Evolutionary conservation across 2,329 filamentous ascomycete species (phyloP).

Genomic region (Paecilomyces niveus): DNA sequence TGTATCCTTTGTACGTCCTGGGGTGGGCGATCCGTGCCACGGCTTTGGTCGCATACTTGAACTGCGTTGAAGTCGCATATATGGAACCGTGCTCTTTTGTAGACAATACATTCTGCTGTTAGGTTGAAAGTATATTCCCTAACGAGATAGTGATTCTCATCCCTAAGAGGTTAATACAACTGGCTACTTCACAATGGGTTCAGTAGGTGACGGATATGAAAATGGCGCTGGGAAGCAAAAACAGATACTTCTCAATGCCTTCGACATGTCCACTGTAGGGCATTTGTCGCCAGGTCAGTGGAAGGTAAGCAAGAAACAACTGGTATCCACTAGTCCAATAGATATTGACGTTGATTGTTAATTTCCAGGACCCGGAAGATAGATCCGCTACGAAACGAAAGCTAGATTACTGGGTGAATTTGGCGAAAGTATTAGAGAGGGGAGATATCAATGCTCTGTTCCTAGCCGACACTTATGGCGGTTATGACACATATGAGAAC

Average conservation of each 20-base stretch:
- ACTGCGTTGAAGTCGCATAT: not conserved
- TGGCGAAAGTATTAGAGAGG: constrained; percentile 55
- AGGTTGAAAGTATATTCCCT: not conserved
- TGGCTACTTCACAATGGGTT: not conserved
- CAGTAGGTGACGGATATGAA: not conserved
- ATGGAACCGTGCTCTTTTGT: not conserved
- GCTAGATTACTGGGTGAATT: constrained; percentile 57
- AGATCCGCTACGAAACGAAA: constrained; percentile 54
- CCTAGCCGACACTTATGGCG: constrained; percentile 59
- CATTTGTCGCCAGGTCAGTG: constrained; percentile 61
- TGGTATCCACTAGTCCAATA: not conserved
- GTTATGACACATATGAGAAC: constrained; percentile 56
- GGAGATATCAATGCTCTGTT: constrained; percentile 60
- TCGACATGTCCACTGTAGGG: constrained; percentile 59
- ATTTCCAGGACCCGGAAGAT: constrained; percentile 51
- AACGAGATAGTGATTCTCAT: not conserved
- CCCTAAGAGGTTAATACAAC: not conserved
- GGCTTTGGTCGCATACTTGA: not conserved
- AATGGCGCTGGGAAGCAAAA: constrained; percentile 27
- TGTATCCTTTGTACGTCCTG: not conserved
- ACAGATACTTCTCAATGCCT: constrained; percentile 56
- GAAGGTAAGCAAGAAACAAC: constrained; percentile 42
- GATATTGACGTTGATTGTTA: not conserved
- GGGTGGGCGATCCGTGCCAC: not conserved
- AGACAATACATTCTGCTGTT: not conserved